phyloP scores from a whole-genome alignment of 2,329 filamentous ascomycete genomes.

The Epichloe elymi region DNA sequence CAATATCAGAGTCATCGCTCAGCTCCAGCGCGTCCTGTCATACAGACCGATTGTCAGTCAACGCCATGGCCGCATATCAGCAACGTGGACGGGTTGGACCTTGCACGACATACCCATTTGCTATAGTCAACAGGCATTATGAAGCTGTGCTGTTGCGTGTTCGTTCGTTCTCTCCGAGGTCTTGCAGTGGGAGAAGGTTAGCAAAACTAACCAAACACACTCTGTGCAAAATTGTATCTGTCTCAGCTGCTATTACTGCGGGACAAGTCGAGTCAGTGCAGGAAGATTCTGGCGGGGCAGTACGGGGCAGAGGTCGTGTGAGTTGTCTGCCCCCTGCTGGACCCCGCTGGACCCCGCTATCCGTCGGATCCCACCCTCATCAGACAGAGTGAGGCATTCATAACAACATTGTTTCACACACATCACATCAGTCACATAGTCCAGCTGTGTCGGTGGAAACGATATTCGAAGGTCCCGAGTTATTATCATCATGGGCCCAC shows the following conservation, averaged over 20 bases:
- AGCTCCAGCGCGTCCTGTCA: slow-evolving; percentile 80
- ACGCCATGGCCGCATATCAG: too few relatives aligned
- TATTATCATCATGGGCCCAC: background rate
- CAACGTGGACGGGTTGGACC: background rate
- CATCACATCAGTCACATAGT: background rate
- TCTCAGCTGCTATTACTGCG: background rate
- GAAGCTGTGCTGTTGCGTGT: background rate
- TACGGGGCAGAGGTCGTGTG: background rate
- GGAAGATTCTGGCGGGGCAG: background rate
- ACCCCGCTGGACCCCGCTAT: background rate
- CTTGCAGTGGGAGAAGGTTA: too few relatives aligned
- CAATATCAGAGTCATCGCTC: slow-evolving; percentile 94
- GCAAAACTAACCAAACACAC: too few relatives aligned
- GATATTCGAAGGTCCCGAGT: background rate
- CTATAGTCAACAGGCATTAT: slow-evolving; percentile 46
- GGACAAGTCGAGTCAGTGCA: background rate
- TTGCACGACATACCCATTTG: slow-evolving; percentile 47
- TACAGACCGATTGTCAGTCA: background rate
- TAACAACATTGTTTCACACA: background rate
- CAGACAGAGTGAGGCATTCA: too few relatives aligned
- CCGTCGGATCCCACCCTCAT: too few relatives aligned
- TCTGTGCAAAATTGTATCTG: background rate
- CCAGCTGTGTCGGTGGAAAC: background rate
- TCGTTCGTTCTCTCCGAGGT: background rate
- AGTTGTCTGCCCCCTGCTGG: background rate